Conservation (phyloP, 2,329 filamentous ascomycete species). For the Elsinoe perseae region DNA sequence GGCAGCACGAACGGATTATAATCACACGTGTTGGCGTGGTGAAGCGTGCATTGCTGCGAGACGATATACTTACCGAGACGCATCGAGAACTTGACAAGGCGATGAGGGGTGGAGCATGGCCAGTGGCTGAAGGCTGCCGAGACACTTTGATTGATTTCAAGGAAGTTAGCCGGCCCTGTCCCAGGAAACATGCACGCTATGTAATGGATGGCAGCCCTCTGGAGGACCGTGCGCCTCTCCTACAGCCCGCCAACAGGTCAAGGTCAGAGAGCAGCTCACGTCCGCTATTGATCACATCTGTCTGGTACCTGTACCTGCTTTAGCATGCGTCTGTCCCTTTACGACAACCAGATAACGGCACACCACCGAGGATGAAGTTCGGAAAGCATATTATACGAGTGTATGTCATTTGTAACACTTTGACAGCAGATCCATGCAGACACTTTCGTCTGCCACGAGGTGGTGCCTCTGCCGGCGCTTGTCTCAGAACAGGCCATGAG, state of each 20-base stretch:
- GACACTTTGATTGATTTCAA: not conserved
- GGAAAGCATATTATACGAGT: not conserved
- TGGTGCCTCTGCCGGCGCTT: not conserved
- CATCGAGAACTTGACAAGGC: not conserved
- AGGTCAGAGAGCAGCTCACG: not conserved
- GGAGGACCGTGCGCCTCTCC: not conserved
- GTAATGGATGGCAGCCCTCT: not conserved
- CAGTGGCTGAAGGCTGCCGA: not conserved
- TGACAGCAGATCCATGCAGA: not conserved
- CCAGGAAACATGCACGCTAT: not conserved
- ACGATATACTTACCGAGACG: not conserved
- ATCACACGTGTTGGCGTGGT: not conserved
- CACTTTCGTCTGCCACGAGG: not conserved
- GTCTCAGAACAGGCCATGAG: slow-evolving; percentile 5
- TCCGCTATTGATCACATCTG: not conserved
- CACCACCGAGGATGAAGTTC: not conserved
- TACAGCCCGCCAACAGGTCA: not conserved
- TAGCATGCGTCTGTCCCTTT: not conserved
- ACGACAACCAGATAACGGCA: not conserved
- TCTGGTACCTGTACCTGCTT: not conserved
- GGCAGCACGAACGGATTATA: not conserved
- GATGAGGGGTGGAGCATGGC: not conserved
- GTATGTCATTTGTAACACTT: not conserved
- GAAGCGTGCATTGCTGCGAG: too few species aligned
- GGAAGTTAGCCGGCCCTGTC: slow-evolving; percentile 7